Evolutionary conservation across 768 basidiomycete genomes (phyloP).

Genomic region (Serendipita sp.): DNA sequence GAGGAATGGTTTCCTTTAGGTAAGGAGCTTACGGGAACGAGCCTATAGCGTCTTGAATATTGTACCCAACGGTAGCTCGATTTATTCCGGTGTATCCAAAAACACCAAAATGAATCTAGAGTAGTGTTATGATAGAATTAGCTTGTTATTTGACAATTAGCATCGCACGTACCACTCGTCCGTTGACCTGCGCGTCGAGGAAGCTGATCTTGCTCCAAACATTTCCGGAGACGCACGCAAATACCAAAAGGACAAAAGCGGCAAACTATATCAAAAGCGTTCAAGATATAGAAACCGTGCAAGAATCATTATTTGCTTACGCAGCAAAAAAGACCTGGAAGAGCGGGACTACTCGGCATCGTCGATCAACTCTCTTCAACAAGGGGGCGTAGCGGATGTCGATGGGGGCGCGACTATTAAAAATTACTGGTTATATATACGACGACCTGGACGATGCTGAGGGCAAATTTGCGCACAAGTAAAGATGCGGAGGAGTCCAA

Average conservation of each 20-base stretch:
- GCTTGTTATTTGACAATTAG: no score
- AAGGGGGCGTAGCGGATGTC: neutral
- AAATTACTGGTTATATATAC: no score
- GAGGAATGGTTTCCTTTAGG: neutral
- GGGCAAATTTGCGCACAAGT: no score
- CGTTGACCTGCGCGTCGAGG: conserved; percentile 33
- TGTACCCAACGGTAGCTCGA: conserved; percentile 40
- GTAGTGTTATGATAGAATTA: no score
- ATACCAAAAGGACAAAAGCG: conserved; percentile 52
- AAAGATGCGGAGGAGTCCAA: no score
- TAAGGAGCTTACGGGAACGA: conserved; percentile 29
- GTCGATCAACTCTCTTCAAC: neutral
- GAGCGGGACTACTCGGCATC: conserved; percentile 36
- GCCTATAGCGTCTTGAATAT: conserved; percentile 21
- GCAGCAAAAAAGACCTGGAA: conserved; percentile 56
- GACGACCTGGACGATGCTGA: no score
- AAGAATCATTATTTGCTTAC: no score
- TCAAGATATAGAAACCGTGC: no score
- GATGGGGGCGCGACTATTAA: neutral
- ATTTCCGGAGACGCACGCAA: conserved; percentile 31
- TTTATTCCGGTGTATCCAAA: conserved; percentile 58
- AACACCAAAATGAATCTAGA: conserved; percentile 43
- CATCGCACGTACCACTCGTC: conserved; percentile 14
- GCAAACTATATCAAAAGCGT: conserved; percentile 25
- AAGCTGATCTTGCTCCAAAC: conserved; percentile 53